A percentile compares a stretch with the other conserved stretches of the same genome.
Evolutionary conservation across 805 yeast genomes (phyloP).

Genomic region (Saccharomycopsis guyanensis): DNA sequence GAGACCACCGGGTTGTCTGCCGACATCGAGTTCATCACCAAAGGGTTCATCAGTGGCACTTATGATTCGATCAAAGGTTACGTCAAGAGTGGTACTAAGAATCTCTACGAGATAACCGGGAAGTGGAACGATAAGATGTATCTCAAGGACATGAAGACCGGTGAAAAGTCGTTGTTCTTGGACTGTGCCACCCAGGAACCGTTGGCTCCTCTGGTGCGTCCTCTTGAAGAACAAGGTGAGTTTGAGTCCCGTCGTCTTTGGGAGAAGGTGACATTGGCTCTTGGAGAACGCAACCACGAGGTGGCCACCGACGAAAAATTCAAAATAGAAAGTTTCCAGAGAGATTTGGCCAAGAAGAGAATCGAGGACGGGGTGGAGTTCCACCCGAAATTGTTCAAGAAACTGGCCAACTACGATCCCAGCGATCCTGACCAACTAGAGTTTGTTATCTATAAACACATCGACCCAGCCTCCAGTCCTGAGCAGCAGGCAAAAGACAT

Average conservation of each 20-base stretch:
- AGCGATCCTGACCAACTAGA: conserved; percentile 42
- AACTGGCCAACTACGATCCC: conserved; percentile 30
- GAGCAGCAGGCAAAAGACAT: conserved; percentile 49
- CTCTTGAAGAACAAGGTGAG: conserved; percentile 70
- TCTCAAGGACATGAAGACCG: conserved; percentile 46
- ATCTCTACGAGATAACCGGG: conserved; percentile 64
- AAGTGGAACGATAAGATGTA: conserved; percentile 90
- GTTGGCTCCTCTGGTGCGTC: conserved; percentile 63
- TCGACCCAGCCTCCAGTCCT: conserved; percentile 43
- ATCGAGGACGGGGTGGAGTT: conserved; percentile 72
- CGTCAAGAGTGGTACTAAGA: conserved; percentile 50
- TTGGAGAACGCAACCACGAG: conserved; percentile 71
- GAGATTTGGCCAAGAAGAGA: conserved; percentile 65
- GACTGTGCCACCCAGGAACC: conserved; percentile 52
- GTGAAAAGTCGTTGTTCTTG: conserved; percentile 44
- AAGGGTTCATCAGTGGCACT: conserved; percentile 88
- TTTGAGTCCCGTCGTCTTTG: conserved; percentile 79
- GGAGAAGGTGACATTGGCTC: conserved; percentile 73
- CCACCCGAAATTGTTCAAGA: conserved; percentile 69
- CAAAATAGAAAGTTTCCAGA: conserved; percentile 81
- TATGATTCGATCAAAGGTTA: conserved; percentile 83
- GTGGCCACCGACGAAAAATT: conserved; percentile 84
- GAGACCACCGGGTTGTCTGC: conserved; percentile 51
- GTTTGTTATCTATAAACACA: conserved; percentile 57
- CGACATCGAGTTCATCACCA: conserved; percentile 88